Percentiles rank a stretch among this genome's conserved stretches.
phyloP scores from a whole-genome alignment of 179 eudicot species.

The Camellia oleifera region DNA sequence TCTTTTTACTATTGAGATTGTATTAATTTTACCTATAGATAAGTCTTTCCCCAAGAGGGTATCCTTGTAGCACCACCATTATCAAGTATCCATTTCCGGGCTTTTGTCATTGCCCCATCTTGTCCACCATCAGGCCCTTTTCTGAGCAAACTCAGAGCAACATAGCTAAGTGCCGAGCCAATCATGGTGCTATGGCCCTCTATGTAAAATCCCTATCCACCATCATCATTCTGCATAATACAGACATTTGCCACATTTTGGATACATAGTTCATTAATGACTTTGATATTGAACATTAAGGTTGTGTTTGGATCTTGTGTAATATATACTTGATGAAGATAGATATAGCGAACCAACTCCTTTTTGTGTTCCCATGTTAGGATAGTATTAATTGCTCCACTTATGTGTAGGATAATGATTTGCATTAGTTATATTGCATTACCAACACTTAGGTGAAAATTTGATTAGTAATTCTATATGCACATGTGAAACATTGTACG shows the following conservation, averaged over 20 bases:
- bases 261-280: too few relatives aligned
- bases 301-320: not conserved
- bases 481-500: not conserved
- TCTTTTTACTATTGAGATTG: not conserved
- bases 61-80: slow-evolving; percentile 37
- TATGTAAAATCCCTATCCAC: slow-evolving; percentile 40
- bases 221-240: slow-evolving; percentile 30
- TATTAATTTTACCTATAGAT: slow-evolving; percentile 27
- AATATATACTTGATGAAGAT: slow-evolving; percentile 20
- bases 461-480: not conserved
- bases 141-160: slow-evolving; percentile 25
- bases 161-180: slow-evolving; percentile 30
- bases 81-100: slow-evolving; percentile 38
- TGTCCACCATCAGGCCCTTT: slow-evolving; percentile 28
- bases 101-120: slow-evolving; percentile 22
- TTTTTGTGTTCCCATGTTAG: slow-evolving; percentile 24
- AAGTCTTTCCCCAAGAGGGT: slow-evolving; percentile 45
- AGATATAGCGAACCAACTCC: slow-evolving; percentile 21
- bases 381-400: slow-evolving; percentile 24
- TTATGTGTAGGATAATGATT: slow-evolving; percentile 22
- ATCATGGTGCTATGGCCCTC: slow-evolving; percentile 40
- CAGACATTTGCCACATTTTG: not conserved
- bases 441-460: too few relatives aligned
- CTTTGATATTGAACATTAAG: too few relatives aligned
- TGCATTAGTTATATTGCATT: not conserved